Percentiles rank a stretch among this genome's conserved stretches.
Conservation (phyloP, 768 basidiomycete species). For the Piloderma croceum region DNA sequence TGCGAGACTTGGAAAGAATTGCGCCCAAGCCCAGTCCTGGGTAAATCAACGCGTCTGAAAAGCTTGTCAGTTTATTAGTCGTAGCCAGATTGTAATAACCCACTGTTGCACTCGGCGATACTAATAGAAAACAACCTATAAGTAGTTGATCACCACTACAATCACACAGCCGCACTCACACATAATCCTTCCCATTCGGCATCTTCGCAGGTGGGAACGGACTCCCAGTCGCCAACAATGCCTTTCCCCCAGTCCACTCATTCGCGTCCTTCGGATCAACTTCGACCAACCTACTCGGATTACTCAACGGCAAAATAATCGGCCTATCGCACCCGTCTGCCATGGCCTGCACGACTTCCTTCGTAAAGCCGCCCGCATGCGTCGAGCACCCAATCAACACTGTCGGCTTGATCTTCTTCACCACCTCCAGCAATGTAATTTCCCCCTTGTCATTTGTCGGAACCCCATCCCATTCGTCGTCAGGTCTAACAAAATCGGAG, state of each 20-base stretch:
- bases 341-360: constrained; percentile 68
- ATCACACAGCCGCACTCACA: constrained; percentile 44
- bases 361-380: constrained; percentile 67
- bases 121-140: too few relatives aligned
- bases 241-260: constrained; percentile 76
- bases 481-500: constrained; percentile 50
- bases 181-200: constrained; percentile 58
- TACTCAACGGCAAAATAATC: constrained; percentile 80
- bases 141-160: constrained; percentile 6
- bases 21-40: constrained; percentile 83
- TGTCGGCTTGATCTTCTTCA: constrained; percentile 71
- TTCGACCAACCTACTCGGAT: constrained; percentile 75
- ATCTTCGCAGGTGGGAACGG: constrained; percentile 74
- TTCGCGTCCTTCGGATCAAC: constrained; percentile 65
- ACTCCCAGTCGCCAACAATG: constrained; percentile 78
- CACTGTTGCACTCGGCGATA: constrained; percentile 71
- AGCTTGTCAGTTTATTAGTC: not conserved
- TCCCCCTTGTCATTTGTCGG: constrained; percentile 33
- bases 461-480: constrained; percentile 49
- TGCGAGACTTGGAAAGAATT: constrained; percentile 57
- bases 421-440: constrained; percentile 58
- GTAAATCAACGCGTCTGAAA: constrained; percentile 67
- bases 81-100: constrained; percentile 9
- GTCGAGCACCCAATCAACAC: constrained; percentile 84
- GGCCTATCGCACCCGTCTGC: constrained; percentile 62